phyloP scores from a whole-genome alignment of 768 basidiomycete species.

The Psilocybe cyanescens region DNA sequence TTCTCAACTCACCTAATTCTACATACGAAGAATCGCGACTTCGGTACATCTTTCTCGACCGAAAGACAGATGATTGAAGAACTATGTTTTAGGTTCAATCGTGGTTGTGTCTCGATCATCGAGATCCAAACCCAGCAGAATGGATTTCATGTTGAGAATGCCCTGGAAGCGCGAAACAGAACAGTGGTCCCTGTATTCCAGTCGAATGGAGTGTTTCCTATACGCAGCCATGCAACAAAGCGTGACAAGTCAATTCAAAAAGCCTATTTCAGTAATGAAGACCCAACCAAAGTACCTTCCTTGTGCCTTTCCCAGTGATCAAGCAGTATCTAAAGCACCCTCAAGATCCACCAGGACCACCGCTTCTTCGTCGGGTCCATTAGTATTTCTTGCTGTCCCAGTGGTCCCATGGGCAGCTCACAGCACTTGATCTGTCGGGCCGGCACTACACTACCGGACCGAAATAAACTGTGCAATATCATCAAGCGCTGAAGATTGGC shows the following conservation, averaged over 20 bases:
- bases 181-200: background rate
- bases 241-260: constrained; percentile 2
- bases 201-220: constrained; percentile 4
- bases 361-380: background rate
- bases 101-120: background rate
- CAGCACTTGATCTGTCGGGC: background rate
- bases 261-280: background rate
- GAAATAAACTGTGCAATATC: background rate
- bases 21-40: background rate
- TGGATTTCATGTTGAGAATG: background rate
- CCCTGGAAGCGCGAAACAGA: background rate
- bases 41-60: background rate
- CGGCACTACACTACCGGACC: background rate
- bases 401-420: background rate
- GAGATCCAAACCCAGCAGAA: background rate
- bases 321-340: background rate
- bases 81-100: background rate
- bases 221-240: background rate
- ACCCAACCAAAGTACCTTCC: background rate
- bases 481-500: background rate
- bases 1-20: background rate
- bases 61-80: background rate
- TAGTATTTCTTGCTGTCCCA: background rate
- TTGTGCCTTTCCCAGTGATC: background rate
- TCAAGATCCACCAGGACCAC: background rate